Evolutionary conservation across 495 filamentous ascomycete genomes (phyloP).

Genomic region (Neohortaea acidophila): DNA sequence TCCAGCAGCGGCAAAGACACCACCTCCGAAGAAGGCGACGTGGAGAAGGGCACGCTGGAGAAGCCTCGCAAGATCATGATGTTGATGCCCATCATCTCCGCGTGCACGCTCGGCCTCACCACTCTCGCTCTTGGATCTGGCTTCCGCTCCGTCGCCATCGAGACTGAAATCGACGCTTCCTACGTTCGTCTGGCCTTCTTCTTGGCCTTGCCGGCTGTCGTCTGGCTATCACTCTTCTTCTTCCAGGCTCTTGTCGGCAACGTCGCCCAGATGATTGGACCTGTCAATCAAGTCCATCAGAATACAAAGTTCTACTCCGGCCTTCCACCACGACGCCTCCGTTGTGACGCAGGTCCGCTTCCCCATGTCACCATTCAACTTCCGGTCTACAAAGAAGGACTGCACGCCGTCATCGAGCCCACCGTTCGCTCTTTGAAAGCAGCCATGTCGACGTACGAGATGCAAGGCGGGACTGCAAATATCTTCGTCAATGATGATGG

Average conservation of each 20-base stretch:
- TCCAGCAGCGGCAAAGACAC: constrained; percentile 26
- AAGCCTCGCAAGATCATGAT: constrained; percentile 45
- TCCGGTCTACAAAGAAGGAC: constrained; percentile 60
- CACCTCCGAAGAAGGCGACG: constrained; percentile 41
- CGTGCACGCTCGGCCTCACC: constrained; percentile 46
- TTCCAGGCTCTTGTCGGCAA: constrained; percentile 51
- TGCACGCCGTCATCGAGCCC: constrained; percentile 47
- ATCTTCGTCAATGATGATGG: constrained; percentile 74
- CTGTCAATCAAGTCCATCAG: constrained; percentile 50
- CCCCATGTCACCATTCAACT: constrained; percentile 59
- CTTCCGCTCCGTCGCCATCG: constrained; percentile 49
- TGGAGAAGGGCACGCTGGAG: constrained; percentile 53
- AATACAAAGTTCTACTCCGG: constrained; percentile 74
- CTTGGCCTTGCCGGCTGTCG: constrained; percentile 48
- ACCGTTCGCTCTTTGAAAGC: constrained; percentile 57
- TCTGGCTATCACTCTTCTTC: constrained; percentile 54
- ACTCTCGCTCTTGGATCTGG: constrained; percentile 50
- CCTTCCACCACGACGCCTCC: constrained; percentile 41
- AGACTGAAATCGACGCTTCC: constrained; percentile 46
- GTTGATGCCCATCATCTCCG: constrained; percentile 50
- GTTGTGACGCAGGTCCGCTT: constrained; percentile 27
- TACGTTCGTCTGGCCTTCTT: constrained; percentile 48
- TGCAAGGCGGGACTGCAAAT: constrained; percentile 66
- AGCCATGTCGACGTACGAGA: constrained; percentile 62
- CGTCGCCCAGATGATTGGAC: constrained; percentile 58